Evolutionary conservation across 75 land plant genomes (phyloP), one percentile per base, ranked within the genome.

Genomic region (Pinus taeda): DNA sequence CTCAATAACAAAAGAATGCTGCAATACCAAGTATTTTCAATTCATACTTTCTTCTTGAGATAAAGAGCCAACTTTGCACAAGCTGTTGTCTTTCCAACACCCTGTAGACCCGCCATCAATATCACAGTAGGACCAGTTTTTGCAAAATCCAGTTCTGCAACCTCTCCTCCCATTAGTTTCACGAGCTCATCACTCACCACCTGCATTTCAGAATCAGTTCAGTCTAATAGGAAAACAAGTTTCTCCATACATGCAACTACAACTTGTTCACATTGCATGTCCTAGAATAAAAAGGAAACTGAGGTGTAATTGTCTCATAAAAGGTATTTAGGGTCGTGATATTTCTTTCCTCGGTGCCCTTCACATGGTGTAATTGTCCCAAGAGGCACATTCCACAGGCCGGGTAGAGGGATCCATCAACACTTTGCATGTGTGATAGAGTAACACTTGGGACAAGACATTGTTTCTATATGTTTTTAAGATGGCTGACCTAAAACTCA

Each of bases 61-160:
- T 91, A 97, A 18, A 88, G 74, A 21, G 99, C 99, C 66, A 97
- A 79, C 78, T 97, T 97, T 37, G 94, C 99, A 82, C 96, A 91
- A 73, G 93, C 99, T 71, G 99, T 95, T 55, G 99, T 97, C 81
- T 97, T 97, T 77, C 99, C 99, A 77, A 97, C 99, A 78, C 99
- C 99, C 78, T 97, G 99, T 24, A 97, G 79, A 60, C 99, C 99
- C 49, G 99, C 99, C 89, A 97, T 84, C 24, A 97, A 79, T 59
- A 97, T 91, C 18, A 95, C 93, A 20, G 98, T 97, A 26, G 99
- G 96, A 15, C 88, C 83, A 63, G 90, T 81, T 77, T 88, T 93
- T 67, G 98, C 86, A 78, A 90, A 97, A 57, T 88, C 94, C 26
- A 97, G 76, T 59, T 92, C 94, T 75, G 94, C 89, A 57, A 92